Percentiles rank a stretch among this genome's conserved stretches.
Conservation (phyloP, 805 yeast species). For the Grigorovia transvaalensis region DNA sequence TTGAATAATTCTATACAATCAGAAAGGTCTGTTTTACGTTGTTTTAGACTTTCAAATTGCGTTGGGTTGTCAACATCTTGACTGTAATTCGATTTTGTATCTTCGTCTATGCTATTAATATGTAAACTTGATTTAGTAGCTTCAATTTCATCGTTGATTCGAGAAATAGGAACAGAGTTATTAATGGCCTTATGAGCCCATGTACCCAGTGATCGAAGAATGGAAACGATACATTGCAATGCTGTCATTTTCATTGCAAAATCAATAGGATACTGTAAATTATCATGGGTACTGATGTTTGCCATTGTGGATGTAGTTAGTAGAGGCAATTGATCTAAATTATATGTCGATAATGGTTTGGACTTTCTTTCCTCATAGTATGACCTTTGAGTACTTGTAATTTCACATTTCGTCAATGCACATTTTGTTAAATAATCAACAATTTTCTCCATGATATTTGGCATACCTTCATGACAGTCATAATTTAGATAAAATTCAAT, state of each 20-base stretch:
- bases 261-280: constrained; percentile 52
- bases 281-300: constrained; percentile 11
- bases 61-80: constrained; percentile 57
- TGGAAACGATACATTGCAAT: constrained; percentile 68
- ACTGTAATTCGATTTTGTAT: constrained; percentile 8
- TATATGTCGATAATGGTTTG: constrained; percentile 61
- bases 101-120: constrained; percentile 8
- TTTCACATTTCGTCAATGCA: constrained; percentile 61
- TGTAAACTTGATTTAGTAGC: constrained; percentile 4
- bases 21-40: constrained; percentile 67
- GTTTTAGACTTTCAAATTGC: constrained; percentile 78
- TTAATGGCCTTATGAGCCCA: constrained; percentile 71
- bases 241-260: constrained; percentile 78
- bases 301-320: constrained; percentile 43
- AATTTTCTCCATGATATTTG: constrained; percentile 76
- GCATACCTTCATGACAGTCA: constrained; percentile 77
- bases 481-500: constrained; percentile 91
- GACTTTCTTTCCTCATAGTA: constrained; percentile 42
- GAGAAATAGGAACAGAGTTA: constrained; percentile 10
- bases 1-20: constrained; percentile 76
- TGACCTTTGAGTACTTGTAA: constrained; percentile 56
- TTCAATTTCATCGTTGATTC: neutral
- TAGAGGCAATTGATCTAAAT: constrained; percentile 62
- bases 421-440: constrained; percentile 62
- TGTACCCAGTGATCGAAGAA: constrained; percentile 65